Evolutionary conservation across 768 basidiomycete species (phyloP).

Genomic region (Pisolithus marmoratus): DNA sequence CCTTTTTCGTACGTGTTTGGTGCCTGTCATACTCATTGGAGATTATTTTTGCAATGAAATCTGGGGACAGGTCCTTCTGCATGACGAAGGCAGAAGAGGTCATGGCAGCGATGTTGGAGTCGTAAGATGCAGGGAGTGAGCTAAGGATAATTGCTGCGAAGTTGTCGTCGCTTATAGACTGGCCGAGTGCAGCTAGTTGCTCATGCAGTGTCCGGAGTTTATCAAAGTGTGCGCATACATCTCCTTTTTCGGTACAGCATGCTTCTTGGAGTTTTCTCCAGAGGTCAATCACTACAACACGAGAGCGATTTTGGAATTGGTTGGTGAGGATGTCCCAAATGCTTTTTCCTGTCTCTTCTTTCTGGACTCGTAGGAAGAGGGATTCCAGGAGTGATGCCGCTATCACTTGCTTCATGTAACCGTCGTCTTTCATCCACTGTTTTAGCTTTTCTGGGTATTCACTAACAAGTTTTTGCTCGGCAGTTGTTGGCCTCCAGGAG

Average conservation of each 20-base stretch:
- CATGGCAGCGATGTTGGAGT: constrained; percentile 26
- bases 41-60: background rate
- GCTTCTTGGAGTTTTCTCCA: constrained; percentile 1
- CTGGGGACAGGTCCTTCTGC: constrained; percentile 4
- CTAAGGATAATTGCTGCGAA: constrained; percentile 27
- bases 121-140: constrained; percentile 31
- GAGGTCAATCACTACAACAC: constrained; percentile 3
- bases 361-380: background rate
- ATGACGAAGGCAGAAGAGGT: constrained; percentile 6
- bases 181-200: constrained; percentile 30
- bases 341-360: background rate
- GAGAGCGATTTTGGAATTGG: background rate
- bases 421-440: constrained; percentile 14
- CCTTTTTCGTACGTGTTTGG: background rate
- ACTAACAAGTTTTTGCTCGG: background rate
- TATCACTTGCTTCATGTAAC: constrained; percentile 17
- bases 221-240: constrained; percentile 9
- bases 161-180: constrained; percentile 10
- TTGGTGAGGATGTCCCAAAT: background rate
- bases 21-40: background rate
- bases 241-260: too few species aligned
- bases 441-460: constrained; percentile 9
- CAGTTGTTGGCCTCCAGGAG: background rate
- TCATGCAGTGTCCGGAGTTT: constrained; percentile 25
- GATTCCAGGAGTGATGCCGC: background rate